Percentiles rank a stretch among this genome's conserved stretches.
Evolutionary conservation across 2,329 filamentous ascomycete species (phyloP).

Genomic region (Fusarium humuli): DNA sequence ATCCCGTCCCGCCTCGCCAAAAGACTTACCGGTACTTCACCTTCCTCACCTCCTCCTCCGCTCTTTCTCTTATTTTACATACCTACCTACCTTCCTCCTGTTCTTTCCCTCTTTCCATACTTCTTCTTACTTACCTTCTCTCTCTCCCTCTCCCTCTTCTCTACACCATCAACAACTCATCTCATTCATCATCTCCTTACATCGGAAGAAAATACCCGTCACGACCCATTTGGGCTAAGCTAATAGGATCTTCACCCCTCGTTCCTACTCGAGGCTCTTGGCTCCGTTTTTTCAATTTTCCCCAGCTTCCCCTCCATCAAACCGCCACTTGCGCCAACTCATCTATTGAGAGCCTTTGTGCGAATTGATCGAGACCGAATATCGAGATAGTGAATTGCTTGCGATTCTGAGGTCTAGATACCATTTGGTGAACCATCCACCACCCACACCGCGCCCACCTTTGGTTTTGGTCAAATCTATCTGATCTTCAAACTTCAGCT

Average conservation of each 20-base stretch:
- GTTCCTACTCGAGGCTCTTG: conserved; percentile 35
- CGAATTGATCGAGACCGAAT: conserved; percentile 12
- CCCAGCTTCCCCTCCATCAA: conserved; percentile 39
- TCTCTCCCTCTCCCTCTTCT: conserved; percentile 1
- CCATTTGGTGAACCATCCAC: conserved; percentile 2
- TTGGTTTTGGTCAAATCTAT: neutral
- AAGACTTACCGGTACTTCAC: conserved; percentile 4
- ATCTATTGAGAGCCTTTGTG: conserved; percentile 22
- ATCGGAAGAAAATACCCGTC: conserved; percentile 22
- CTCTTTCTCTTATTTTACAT: conserved; percentile 4
- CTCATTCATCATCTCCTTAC: neutral
- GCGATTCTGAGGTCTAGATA: conserved; percentile 14
- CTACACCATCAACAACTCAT: neutral
- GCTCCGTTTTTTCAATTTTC: conserved; percentile 28
- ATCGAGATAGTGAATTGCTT: conserved; percentile 9
- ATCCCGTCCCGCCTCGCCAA: conserved; percentile 12
- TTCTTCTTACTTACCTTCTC: neutral
- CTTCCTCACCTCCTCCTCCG: neutral
- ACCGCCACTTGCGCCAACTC: conserved; percentile 37
- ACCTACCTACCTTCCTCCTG: conserved; percentile 25
- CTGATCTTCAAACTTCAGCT: neutral
- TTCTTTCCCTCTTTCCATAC: conserved; percentile 20
- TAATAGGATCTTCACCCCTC: conserved; percentile 39
- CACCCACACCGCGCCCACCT: neutral
- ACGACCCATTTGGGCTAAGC: conserved; percentile 28